These are phyloP conservation scores for Drechslerella stenobrocha DNA, from an alignment of 2,329 filamentous ascomycete species.

Conservation along the genomic window DNA sequence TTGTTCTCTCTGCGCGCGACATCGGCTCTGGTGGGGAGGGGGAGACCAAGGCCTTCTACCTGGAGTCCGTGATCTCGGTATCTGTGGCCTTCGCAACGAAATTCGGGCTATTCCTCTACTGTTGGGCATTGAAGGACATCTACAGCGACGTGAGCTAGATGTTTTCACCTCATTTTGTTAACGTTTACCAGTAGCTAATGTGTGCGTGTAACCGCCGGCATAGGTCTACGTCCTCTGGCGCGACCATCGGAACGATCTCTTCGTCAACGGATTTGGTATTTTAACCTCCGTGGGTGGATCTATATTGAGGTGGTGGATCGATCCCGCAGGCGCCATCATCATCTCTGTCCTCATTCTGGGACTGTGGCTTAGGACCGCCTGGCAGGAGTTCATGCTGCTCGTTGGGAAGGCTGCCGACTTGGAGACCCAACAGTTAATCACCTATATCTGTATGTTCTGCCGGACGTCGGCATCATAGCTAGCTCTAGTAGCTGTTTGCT, in stretches of 20 bases:
- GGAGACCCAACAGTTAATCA: slow-evolving; percentile 87
- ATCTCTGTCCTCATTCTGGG: slow-evolving; percentile 75
- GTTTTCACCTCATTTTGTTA: neutral
- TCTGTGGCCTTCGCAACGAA: slow-evolving; percentile 83
- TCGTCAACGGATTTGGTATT: slow-evolving; percentile 93
- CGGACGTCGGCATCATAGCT: neutral
- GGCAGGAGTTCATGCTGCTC: slow-evolving; percentile 79
- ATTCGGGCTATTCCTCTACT: slow-evolving; percentile 81
- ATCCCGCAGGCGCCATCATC: slow-evolving; percentile 85
- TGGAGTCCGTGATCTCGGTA: slow-evolving; percentile 84
- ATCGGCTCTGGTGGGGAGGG: slow-evolving; percentile 61
- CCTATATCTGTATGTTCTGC: slow-evolving; percentile 73
- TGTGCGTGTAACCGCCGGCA: neutral
- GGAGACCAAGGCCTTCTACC: slow-evolving; percentile 69
- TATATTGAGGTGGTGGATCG: slow-evolving; percentile 91
- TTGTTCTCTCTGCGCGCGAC: slow-evolving; percentile 79
- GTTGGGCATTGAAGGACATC: slow-evolving; percentile 84
- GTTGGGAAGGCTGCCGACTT: slow-evolving; percentile 87
- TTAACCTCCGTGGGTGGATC: slow-evolving; percentile 87
- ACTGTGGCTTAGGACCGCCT: slow-evolving; percentile 84
- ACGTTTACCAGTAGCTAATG: neutral
- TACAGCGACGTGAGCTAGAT: slow-evolving; percentile 72
- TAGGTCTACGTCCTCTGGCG: slow-evolving; percentile 52
- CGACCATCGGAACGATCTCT: slow-evolving; percentile 88
- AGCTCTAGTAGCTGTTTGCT: neutral